Evolutionary conservation across 176 grass and related monocot genomes (phyloP).

Genomic region (Oryza rufipogon): DNA sequence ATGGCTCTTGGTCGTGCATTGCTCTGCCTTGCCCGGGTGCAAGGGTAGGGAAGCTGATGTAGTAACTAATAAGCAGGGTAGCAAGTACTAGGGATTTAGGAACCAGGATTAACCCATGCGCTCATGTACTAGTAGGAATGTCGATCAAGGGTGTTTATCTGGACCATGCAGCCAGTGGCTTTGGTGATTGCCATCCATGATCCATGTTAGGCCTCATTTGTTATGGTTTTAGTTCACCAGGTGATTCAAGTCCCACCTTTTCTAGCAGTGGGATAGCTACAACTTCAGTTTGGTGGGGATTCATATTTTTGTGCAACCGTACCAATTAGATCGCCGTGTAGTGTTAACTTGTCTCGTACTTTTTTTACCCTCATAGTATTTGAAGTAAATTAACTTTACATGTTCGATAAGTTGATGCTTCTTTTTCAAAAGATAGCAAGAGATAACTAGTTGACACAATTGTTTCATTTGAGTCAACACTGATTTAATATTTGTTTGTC

Average conservation of each 20-base stretch:
- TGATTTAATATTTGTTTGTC: background rate
- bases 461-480: background rate
- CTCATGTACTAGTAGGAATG: background rate
- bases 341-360: background rate
- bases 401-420: background rate
- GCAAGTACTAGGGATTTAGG: background rate
- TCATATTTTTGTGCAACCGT: background rate
- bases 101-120: background rate
- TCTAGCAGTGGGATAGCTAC: background rate
- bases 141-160: background rate
- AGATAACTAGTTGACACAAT: background rate
- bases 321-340: background rate
- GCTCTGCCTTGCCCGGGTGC: background rate
- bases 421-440: background rate
- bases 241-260: background rate
- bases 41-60: slow-evolving; percentile 24
- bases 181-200: slow-evolving; percentile 15
- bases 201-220: slow-evolving; percentile 2
- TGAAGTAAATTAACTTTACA: background rate
- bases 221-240: background rate
- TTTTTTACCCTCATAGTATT: background rate
- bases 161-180: background rate
- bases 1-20: slow-evolving; percentile 24
- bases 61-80: background rate
- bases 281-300: background rate